A percentile compares a stretch with the other conserved stretches of the same genome.
These are phyloP conservation scores for Pogostemon cablin DNA, from an alignment of 257 asterid genomes.

Conservation along the genomic window DNA sequence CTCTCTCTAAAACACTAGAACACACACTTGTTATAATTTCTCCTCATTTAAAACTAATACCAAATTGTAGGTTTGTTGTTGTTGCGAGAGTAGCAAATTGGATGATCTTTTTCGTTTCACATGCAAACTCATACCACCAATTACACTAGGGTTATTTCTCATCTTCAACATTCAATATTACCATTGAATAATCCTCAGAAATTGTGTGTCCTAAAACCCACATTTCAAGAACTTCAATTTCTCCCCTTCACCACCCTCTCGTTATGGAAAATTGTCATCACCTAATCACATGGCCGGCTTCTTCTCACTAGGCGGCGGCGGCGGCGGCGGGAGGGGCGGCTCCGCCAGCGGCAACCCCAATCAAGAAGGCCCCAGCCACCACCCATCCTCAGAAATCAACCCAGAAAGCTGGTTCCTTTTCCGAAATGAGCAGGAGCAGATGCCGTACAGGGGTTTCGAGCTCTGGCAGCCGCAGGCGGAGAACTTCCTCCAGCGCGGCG, in stretches of 20 bases:
- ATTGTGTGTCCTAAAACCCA: conserved; percentile 44
- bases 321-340: conserved; percentile 21
- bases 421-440: conserved; percentile 55
- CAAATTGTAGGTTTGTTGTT: background rate
- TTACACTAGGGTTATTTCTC: conserved; percentile 26
- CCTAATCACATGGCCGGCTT: conserved; percentile 71
- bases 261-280: conserved; percentile 38
- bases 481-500: conserved; percentile 42
- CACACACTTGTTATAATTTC: conserved; percentile 9
- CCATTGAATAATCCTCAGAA: conserved; percentile 21
- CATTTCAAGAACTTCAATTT: conserved; percentile 44
- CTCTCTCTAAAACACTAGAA: conserved; percentile 9
- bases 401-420: conserved; percentile 78
- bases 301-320: conserved; percentile 77
- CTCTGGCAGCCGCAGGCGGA: conserved; percentile 65
- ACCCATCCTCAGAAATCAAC: conserved; percentile 45
- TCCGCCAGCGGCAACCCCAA: conserved; percentile 33
- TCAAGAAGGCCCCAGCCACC: conserved; percentile 42
- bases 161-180: conserved; percentile 31
- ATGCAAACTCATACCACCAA: conserved; percentile 30
- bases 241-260: conserved; percentile 33
- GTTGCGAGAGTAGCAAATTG: background rate
- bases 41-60: conserved; percentile 19
- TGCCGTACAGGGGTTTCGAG: conserved; percentile 74
- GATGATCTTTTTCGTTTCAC: background rate